These are phyloP conservation scores for Marchantia paleacea DNA, from an alignment of 225 moss, liverwort and hornwort species.

Conservation along the genomic window DNA sequence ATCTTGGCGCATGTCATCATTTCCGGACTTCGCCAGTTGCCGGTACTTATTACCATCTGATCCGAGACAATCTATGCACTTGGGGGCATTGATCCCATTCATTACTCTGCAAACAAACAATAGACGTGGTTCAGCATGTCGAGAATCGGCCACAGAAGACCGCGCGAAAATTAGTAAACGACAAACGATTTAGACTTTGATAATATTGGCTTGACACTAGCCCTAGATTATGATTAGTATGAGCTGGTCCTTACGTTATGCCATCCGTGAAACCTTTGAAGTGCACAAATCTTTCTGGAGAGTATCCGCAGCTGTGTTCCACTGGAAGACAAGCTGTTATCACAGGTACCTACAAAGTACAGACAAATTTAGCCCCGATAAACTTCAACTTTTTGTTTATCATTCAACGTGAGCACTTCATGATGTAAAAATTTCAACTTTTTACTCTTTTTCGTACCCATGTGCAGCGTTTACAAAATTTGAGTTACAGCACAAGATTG, in stretches of 20 bases:
- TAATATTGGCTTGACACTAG: not conserved
- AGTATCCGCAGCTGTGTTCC: slow-evolving; percentile 75
- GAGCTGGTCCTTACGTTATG: slow-evolving; percentile 51
- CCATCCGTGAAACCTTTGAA: slow-evolving; percentile 83
- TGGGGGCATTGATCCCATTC: slow-evolving; percentile 98
- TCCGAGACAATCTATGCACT: slow-evolving; percentile 90
- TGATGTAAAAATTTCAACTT: not conserved
- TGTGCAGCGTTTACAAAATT: too few relatives aligned
- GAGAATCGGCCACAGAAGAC: not conserved
- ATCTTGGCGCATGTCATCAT: slow-evolving; percentile 95
- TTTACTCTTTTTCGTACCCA: too few relatives aligned
- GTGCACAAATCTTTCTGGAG: slow-evolving; percentile 59
- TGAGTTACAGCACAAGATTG: too few relatives aligned
- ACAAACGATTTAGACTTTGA: not conserved
- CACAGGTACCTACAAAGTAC: slow-evolving; percentile 63
- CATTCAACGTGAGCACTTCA: not conserved
- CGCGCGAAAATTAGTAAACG: not conserved
- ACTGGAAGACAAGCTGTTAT: slow-evolving; percentile 84
- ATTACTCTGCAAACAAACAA: slow-evolving; percentile 52
- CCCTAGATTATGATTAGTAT: not conserved
- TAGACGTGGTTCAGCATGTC: not conserved
- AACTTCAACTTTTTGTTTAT: not conserved
- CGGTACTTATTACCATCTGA: slow-evolving; percentile 86
- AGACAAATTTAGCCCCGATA: not conserved
- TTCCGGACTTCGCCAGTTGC: slow-evolving; percentile 95